Evolutionary conservation across 1,284 basidiomycete genomes (phyloP).

Genomic region (Cutaneotrichosporon daszewskae): DNA sequence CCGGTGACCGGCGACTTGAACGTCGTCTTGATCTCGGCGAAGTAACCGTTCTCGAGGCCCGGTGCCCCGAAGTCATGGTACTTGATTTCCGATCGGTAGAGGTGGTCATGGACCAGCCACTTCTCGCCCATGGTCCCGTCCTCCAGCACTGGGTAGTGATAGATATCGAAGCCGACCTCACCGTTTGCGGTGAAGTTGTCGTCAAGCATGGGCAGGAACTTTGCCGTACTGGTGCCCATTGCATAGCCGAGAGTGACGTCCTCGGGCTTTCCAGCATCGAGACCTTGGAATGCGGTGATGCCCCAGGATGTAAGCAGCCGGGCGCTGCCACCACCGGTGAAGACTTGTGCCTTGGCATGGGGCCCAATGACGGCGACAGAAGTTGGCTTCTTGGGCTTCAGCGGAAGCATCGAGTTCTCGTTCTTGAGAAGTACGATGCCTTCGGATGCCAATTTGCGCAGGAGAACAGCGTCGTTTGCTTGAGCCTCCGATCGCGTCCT

Average conservation of each 20-base stretch:
- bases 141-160: slow-evolving; percentile 21
- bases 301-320: slow-evolving; percentile 51
- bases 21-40: slow-evolving; percentile 17
- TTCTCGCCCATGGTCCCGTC: slow-evolving; percentile 11
- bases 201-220: slow-evolving; percentile 21
- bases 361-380: slow-evolving; percentile 59
- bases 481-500: slow-evolving; percentile 20
- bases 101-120: slow-evolving; percentile 5
- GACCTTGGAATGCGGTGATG: slow-evolving; percentile 54
- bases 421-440: slow-evolving; percentile 57
- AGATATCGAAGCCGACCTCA: slow-evolving; percentile 22
- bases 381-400: slow-evolving; percentile 22
- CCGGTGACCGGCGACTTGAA: slow-evolving; percentile 22
- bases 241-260: slow-evolving; percentile 49
- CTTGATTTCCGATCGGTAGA: slow-evolving; percentile 13
- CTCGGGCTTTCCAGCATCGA: slow-evolving; percentile 47
- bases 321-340: slow-evolving; percentile 53
- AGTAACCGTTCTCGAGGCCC: slow-evolving; percentile 14
- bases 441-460: slow-evolving; percentile 42
- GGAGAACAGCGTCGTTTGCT: slow-evolving; percentile 14
- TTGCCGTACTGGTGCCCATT: slow-evolving; percentile 20
- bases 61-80: slow-evolving; percentile 22
- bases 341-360: slow-evolving; percentile 54
- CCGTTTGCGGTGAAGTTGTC: slow-evolving; percentile 21
- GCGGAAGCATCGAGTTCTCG: slow-evolving; percentile 23